Percentiles rank a stretch among this genome's conserved stretches.
Evolutionary conservation across 2,329 filamentous ascomycete species (phyloP).

Genomic region (Anisogramma anomala): DNA sequence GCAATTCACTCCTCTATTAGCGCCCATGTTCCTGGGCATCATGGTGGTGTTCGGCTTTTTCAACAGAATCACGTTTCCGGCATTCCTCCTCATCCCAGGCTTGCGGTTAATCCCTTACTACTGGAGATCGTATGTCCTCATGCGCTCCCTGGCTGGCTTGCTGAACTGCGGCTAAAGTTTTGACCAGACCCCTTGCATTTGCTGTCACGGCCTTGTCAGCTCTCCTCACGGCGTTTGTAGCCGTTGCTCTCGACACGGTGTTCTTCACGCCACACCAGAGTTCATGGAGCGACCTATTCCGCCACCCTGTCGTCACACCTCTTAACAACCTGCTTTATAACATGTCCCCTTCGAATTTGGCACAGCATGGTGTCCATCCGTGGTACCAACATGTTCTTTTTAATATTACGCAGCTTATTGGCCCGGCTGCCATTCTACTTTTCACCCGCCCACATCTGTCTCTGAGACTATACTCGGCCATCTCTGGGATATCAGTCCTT

Average conservation of each 20-base stretch:
- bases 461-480: slow-evolving; percentile 57
- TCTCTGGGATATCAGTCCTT: slow-evolving; percentile 58
- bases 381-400: slow-evolving; percentile 65
- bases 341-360: slow-evolving; percentile 55
- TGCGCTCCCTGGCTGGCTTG: neutral
- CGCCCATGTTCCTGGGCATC: slow-evolving; percentile 67
- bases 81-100: slow-evolving; percentile 76
- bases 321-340: slow-evolving; percentile 73
- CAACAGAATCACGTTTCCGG: slow-evolving; percentile 94
- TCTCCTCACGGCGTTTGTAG: slow-evolving; percentile 55
- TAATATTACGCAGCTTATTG: slow-evolving; percentile 61
- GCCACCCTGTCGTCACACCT: slow-evolving; percentile 59
- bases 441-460: slow-evolving; percentile 46
- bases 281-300: slow-evolving; percentile 51
- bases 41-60: slow-evolving; percentile 80
- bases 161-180: slow-evolving; percentile 15
- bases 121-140: slow-evolving; percentile 53
- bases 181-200: slow-evolving; percentile 46
- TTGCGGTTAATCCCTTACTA: slow-evolving; percentile 80
- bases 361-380: slow-evolving; percentile 64
- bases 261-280: slow-evolving; percentile 62
- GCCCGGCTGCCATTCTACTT: slow-evolving; percentile 53
- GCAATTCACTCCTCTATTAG: slow-evolving; percentile 64
- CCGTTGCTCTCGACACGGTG: slow-evolving; percentile 70
- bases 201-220: slow-evolving; percentile 53